These are phyloP conservation scores for Trypanosoma vivax DNA, from an alignment of 208 protist genomes.

Conservation along the genomic window DNA sequence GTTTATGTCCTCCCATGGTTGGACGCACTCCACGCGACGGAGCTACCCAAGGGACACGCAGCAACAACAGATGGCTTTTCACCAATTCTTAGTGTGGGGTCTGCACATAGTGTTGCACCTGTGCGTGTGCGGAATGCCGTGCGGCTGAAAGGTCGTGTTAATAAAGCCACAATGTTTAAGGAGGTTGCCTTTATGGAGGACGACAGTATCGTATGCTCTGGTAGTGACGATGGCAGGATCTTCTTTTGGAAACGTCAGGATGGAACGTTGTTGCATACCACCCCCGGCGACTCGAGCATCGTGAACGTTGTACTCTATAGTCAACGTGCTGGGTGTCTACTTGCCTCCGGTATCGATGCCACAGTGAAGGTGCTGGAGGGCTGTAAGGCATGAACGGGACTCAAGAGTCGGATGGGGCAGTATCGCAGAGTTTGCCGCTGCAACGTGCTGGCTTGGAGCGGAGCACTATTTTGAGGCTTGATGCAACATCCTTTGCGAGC, in stretches of 20 bases:
- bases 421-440: neutral
- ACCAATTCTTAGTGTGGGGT: conserved; percentile 3
- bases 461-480: no score
- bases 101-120: conserved; percentile 2
- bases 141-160: conserved; percentile 19
- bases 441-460: neutral
- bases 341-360: conserved; percentile 38
- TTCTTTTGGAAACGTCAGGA: conserved; percentile 35
- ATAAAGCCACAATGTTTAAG: conserved; percentile 51
- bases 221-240: conserved; percentile 36
- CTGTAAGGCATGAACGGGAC: neutral
- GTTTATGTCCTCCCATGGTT: conserved; percentile 37
- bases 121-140: conserved; percentile 5
- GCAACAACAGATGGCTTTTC: neutral
- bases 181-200: conserved; percentile 45
- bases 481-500: no score
- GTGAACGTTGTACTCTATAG: conserved; percentile 39
- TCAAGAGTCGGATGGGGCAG: neutral
- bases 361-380: conserved; percentile 35
- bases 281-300: conserved; percentile 30
- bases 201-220: conserved; percentile 42
- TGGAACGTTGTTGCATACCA: conserved; percentile 28
- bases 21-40: conserved; percentile 3
- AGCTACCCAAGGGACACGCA: neutral
- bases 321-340: conserved; percentile 7